Percentiles rank a stretch among this genome's conserved stretches.
phyloP scores from a whole-genome alignment of 176 grass and related monocot genomes.

The Puccinellia tenuiflora region DNA sequence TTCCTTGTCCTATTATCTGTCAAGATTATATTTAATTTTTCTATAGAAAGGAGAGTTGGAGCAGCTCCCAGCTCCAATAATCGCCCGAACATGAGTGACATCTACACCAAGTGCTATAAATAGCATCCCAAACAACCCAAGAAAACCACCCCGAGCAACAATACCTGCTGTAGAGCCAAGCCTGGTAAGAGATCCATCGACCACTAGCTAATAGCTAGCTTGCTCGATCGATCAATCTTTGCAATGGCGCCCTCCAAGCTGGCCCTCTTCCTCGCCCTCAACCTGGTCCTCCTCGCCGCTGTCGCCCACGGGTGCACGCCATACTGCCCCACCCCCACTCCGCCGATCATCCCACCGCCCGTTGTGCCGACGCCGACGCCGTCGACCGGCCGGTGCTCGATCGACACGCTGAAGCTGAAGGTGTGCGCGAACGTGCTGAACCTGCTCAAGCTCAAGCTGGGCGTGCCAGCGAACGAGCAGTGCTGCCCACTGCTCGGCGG shows the following conservation, averaged over 20 bases:
- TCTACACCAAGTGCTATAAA: constrained; percentile 11
- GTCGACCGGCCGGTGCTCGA: background rate
- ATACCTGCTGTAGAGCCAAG: background rate
- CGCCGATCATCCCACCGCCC: background rate
- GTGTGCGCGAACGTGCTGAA: constrained; percentile 38
- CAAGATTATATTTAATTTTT: background rate
- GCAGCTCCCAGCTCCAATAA: background rate
- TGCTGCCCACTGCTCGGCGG: constrained; percentile 12
- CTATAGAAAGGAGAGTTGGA: background rate
- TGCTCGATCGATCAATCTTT: background rate
- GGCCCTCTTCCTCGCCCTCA: constrained; percentile 22
- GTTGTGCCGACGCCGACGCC: constrained; percentile 1
- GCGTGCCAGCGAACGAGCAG: constrained; percentile 24
- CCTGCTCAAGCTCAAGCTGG: constrained; percentile 13
- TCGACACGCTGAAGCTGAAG: constrained; percentile 35
- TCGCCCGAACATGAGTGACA: background rate
- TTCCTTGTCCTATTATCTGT: background rate
- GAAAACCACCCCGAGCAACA: background rate
- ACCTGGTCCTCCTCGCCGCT: constrained; percentile 16
- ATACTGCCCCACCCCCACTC: background rate
- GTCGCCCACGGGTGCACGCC: constrained; percentile 17
- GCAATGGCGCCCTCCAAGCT: constrained; percentile 19
- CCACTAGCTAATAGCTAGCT: background rate
- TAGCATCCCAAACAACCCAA: background rate
- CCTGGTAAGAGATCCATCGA: too few species aligned